Evolutionary conservation across 164 flowering plant species (phyloP), one percentile per base, ranked within the genome.

Genomic region (Kingdonia uniflora): DNA sequence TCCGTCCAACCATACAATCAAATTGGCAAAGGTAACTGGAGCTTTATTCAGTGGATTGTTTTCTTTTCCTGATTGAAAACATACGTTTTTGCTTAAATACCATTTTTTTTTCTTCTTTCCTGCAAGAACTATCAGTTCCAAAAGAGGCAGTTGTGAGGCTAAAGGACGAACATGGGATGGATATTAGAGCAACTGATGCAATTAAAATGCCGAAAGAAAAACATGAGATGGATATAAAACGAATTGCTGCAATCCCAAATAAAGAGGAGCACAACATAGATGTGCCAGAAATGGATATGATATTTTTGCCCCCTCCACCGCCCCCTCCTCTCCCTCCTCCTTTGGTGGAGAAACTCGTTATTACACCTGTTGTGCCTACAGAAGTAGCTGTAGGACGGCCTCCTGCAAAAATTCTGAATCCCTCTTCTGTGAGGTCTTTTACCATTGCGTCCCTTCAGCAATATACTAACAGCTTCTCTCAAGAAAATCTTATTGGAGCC

Each of bases 381-480:
- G 52, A 45, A 58, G 54, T 42, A 25, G n/a, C 62, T 35, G 5
- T 37, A 23, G 56, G 41, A n/a, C 49, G 22, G 40, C 55, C 42
- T 54, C 43, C 67, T 19, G 38, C 68, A 16, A 66, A 64, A 57
- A 51, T 33, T 57, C 19, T 49, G 41, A 63, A 56, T 41, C 54
- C 33, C 14, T 54, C 49, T 59, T 74, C 95, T 50, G 59, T 69
- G 17, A 71, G 64, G 44, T 57, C 65, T 52, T 91, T 78, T 66
- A 75, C 82, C 43, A 60, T 85, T 57, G 90, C 90, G 21, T 65
- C 76, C 14, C 95, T 87, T 68, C 98, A 91, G 67, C 81, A 87
- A 59, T 83, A 64, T 59, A 87, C 95, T 21, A 68, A 80, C 51
- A 87, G 95, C 71, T 87, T 91, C 72, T 76, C 91, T 57, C 82